Evolutionary conservation across 108 stramenopile genomes (phyloP), one percentile per base, ranked within the genome.

Genomic region (Cyclotella kingstonii): DNA sequence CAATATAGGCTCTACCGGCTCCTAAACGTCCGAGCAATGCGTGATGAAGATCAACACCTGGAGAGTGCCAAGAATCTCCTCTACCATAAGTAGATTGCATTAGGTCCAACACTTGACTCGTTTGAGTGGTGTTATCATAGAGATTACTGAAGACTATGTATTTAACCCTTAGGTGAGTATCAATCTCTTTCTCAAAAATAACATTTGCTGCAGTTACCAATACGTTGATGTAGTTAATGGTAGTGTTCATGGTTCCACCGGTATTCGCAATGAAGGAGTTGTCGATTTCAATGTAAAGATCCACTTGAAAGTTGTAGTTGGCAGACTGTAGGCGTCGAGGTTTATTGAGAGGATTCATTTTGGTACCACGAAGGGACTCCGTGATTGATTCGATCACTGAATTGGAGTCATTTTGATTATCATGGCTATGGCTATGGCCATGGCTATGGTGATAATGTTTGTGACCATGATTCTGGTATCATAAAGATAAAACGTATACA

Each of bases 1-100:
- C n/a, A n/a, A n/a, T n/a, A n/a, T n/a, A n/a, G n/a, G n/a, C n/a
- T n/a, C n/a, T n/a, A n/a, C n/a, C n/a, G n/a, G n/a, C n/a, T n/a
- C n/a, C n/a, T n/a, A n/a, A n/a, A n/a, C n/a, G n/a, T n/a, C 63
- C 63, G 6, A 64, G 49, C 12, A 64, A 17, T 0, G 63, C 63
- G 25, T 64, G 42, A 29, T 64, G 63, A 17, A 64, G 42, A 19
- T 54, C 51, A 5, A 64, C 26, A 33, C 51, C 50, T 22, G 27
- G 22, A 30, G 22, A 12, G 1, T 4, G 1, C 50, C 35, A 60
- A 46, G 27, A 21, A 33, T 14, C 19, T 27, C 14, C 14, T 42
- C 9, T 9, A 18, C 9, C 44, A 60, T 60, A 33, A 23, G 22
- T 25, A 8, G 8, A 22, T 15, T 4, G 22, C 59, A 53, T 34